Percentiles rank a stretch among this genome's conserved stretches.
Conservation (phyloP, 2,329 filamentous ascomycete genomes). For the Cladophialophora carrionii region DNA sequence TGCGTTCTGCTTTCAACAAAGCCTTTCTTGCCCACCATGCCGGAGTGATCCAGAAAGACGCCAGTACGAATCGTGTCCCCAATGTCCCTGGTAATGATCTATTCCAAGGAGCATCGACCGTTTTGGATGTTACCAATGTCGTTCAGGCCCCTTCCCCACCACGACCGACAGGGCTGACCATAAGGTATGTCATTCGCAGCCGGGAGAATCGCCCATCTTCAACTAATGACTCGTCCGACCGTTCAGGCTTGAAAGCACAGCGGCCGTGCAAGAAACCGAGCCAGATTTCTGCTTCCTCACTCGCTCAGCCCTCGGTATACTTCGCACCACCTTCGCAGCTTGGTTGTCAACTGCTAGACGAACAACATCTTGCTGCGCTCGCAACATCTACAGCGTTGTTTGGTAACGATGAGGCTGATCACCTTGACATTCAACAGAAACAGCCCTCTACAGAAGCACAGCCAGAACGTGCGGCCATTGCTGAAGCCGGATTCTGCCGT, state of each 20-base stretch:
- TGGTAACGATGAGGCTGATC: neutral
- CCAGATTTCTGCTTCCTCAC: neutral
- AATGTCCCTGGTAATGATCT: neutral
- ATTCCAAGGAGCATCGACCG: neutral
- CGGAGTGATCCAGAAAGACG: neutral
- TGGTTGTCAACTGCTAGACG: neutral
- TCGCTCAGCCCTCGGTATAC: constrained; percentile 1
- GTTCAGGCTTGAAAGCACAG: neutral
- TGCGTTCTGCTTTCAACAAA: neutral
- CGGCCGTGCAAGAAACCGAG: neutral
- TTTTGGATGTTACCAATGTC: neutral
- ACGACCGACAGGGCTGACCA: neutral
- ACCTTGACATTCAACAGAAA: neutral
- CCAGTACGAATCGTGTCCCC: neutral
- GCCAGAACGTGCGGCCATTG: neutral
- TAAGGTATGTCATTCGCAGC: neutral
- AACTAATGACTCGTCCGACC: neutral
- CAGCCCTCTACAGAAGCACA: neutral
- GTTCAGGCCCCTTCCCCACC: neutral
- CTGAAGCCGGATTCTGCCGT: no score
- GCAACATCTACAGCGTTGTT: neutral
- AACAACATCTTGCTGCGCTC: neutral
- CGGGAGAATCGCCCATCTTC: neutral
- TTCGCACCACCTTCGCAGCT: neutral
- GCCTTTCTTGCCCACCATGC: neutral